phyloP scores from a whole-genome alignment of 768 basidiomycete genomes.

The Collybiopsis confluens region DNA sequence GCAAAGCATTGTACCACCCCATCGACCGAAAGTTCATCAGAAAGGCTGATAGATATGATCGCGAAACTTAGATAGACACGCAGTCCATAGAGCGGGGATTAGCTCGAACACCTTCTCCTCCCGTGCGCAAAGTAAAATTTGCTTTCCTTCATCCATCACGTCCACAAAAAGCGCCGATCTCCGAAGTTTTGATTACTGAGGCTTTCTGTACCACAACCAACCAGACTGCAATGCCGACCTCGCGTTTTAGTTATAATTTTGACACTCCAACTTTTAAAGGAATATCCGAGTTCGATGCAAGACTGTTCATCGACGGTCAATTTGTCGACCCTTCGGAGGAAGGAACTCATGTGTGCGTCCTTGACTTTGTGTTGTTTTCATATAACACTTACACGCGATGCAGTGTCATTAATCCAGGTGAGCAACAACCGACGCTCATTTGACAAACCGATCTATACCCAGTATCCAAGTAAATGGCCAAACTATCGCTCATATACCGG shows the following conservation, averaged over 20 bases:
- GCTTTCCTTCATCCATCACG: too few species aligned
- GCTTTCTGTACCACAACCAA: too few species aligned
- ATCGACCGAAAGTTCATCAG: too few species aligned
- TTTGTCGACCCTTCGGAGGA: constrained; percentile 52
- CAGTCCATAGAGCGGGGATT: too few species aligned
- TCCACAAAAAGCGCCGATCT: too few species aligned
- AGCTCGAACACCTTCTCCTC: too few species aligned
- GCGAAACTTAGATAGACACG: too few species aligned
- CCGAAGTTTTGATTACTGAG: too few species aligned
- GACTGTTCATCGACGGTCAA: constrained; percentile 71
- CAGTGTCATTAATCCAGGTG: constrained; percentile 55
- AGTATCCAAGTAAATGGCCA: constrained; percentile 50
- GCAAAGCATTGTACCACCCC: too few species aligned
- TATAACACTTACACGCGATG: constrained; percentile 26
- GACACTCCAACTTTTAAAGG: constrained; percentile 53
- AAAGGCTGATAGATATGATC: too few species aligned
- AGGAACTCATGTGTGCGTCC: constrained; percentile 59
- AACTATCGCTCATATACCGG: constrained; percentile 43
- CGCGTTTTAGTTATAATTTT: constrained; percentile 51
- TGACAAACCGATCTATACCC: constrained; percentile 7
- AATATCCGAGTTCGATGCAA: constrained; percentile 54
- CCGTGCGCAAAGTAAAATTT: too few species aligned
- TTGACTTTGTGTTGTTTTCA: neutral
- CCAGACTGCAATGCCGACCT: too few species aligned
- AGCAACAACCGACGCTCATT: constrained; percentile 6